A percentile compares a stretch with the other conserved stretches of the same genome.
Conservation (phyloP, 805 yeast species). For the Wickerhamomyces subpelliculosus region DNA sequence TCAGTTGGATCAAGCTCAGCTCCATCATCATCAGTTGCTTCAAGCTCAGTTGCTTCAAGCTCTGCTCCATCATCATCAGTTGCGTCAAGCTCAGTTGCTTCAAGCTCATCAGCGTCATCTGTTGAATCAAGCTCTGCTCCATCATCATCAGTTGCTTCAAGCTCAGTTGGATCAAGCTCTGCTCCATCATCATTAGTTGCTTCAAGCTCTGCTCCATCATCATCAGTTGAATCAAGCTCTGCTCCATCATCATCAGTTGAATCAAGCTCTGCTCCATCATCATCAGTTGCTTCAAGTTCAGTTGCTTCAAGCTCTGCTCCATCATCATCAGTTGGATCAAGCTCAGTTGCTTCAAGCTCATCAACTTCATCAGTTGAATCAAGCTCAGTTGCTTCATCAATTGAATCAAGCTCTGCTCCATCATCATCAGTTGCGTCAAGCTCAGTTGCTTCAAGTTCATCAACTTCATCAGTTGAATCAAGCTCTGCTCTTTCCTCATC, state of each 20-base stretch:
- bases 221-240: neutral
- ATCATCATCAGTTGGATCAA: constrained; percentile 1
- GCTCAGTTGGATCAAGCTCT: neutral
- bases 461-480: too few species aligned
- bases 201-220: neutral
- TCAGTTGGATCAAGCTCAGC: too few species aligned
- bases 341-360: neutral
- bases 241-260: too few species aligned
- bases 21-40: neutral
- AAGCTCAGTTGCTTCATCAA: neutral
- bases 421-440: neutral
- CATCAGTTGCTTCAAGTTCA: neutral
- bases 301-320: neutral
- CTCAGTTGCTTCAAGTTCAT: neutral
- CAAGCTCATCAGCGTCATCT: neutral
- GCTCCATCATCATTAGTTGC: neutral
- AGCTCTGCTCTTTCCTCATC: constrained; percentile 1
- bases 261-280: too few species aligned
- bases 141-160: neutral
- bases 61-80: neutral
- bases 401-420: too few species aligned
- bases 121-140: constrained; percentile 1
- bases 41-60: constrained; percentile 1
- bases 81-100: too few species aligned
- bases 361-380: neutral